Base-by-base conservation (phyloP, 768 basidiomycete genomes). In the Roridomyces roridus region DNA sequence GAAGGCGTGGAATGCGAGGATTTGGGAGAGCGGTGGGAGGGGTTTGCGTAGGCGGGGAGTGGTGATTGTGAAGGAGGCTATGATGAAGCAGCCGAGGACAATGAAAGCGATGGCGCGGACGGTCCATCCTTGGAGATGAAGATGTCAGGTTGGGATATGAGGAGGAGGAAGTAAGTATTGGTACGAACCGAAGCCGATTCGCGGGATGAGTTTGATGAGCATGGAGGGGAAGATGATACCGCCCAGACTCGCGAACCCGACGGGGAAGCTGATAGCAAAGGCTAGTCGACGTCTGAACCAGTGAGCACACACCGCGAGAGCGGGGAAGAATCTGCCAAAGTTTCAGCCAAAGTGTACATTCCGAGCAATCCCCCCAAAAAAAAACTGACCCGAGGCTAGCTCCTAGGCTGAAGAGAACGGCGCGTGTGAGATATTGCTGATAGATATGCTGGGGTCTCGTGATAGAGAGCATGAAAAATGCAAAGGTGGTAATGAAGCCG, bases 241-340 rank as follows among this genome's bases (percentile, higher is more conserved):
- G 1, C 77, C 75, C 5, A 72, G 40, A 8, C 68, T 67, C 8
- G 65, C 64, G 6, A 74, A 71, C 9, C 68, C 68, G 2, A 70
- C 65, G 17, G 73, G 67, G 50, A 74, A 61, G 8, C 76, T 73
- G 12, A 73, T 67, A 0, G 74, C 76, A 15, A 73, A 67, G 1
- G 69, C 69, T 6, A 72, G 48, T 7, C 64, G 58, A 9, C 52
- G 54, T 40, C 68, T 68, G 63, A 77, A 77, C 65, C 68, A 72
- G 56, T 77, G 76, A 2, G 67, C 64, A 10, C 75, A 64, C 4
- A 74, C 69, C 8, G 69, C 68, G 25, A 76, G 59, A 1, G 67
- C 63, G 2, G 75, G 76, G 21, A 73, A 62, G 62, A 75, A 77
- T 6, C 73, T 68, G 35, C 4, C 12, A 9, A 8, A 42, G 18